Percentiles rank a stretch among this genome's conserved stretches.
phyloP scores from a whole-genome alignment of 768 basidiomycete genomes.

The Podaxis sp. region DNA sequence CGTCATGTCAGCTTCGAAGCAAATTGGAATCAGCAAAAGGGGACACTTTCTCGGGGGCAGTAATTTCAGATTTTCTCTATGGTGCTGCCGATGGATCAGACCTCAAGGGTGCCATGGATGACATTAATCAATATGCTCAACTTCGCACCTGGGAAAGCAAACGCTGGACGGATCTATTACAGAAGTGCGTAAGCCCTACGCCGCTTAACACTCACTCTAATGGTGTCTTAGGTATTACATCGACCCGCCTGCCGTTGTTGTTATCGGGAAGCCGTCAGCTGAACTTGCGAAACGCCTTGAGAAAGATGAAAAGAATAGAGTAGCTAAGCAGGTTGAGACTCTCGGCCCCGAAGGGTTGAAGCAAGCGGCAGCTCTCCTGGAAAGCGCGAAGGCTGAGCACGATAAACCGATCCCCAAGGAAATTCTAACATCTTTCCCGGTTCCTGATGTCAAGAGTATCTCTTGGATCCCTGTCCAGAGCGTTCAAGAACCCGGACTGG shows the following conservation, averaged over 20 bases:
- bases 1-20: constrained; percentile 64
- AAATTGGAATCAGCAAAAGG: constrained; percentile 81
- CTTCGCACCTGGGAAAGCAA: constrained; percentile 70
- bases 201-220: not conserved
- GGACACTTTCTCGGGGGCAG: constrained; percentile 69
- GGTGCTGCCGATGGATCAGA: constrained; percentile 82
- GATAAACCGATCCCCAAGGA: constrained; percentile 78
- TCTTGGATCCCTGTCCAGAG: constrained; percentile 83
- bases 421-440: constrained; percentile 81
- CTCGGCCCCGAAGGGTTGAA: constrained; percentile 84
- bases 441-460: constrained; percentile 88
- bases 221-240: constrained; percentile 66
- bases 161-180: constrained; percentile 76
- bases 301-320: constrained; percentile 73
- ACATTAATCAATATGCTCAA: constrained; percentile 67
- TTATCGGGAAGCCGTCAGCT: constrained; percentile 88
- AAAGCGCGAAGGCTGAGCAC: constrained; percentile 85
- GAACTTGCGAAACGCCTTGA: constrained; percentile 78
- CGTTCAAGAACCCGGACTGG: constrained; percentile 59
- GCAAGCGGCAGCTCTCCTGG: constrained; percentile 62
- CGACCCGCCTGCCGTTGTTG: constrained; percentile 66
- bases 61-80: constrained; percentile 86
- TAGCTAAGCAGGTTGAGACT: constrained; percentile 61
- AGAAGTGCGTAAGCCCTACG: constrained; percentile 46
- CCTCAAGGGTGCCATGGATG: constrained; percentile 69